Evolutionary conservation across 2,329 filamentous ascomycete genomes (phyloP).

Genomic region (Pestalotiopsis sp.): DNA sequence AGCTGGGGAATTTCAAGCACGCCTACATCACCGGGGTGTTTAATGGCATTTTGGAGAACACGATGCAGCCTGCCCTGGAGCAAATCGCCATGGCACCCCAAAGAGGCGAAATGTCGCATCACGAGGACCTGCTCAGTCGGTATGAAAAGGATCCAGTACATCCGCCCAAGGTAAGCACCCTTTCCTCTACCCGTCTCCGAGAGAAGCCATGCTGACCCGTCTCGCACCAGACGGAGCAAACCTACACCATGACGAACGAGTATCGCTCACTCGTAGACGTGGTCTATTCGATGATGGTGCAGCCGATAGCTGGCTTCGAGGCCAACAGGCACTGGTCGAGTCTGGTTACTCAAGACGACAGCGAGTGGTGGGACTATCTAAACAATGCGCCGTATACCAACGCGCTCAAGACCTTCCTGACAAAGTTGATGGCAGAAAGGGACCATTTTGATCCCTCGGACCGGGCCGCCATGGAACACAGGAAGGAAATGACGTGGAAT

Average conservation of each 20-base stretch:
- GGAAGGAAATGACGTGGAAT: background rate
- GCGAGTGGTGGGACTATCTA: background rate
- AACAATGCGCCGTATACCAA: slow-evolving; percentile 7
- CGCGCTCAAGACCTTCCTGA: slow-evolving; percentile 16
- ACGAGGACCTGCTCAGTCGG: slow-evolving; percentile 21
- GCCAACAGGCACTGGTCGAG: slow-evolving; percentile 13
- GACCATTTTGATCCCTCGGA: background rate
- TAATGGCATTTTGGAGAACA: slow-evolving; percentile 18
- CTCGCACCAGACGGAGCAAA: slow-evolving; percentile 24
- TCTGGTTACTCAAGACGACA: background rate
- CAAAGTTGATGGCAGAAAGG: background rate
- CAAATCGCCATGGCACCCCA: slow-evolving; percentile 30
- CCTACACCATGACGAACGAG: slow-evolving; percentile 34
- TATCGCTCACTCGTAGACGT: slow-evolving; percentile 33
- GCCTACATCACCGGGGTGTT: slow-evolving; percentile 43
- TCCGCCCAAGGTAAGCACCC: slow-evolving; percentile 28
- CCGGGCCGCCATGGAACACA: background rate
- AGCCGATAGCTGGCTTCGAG: slow-evolving; percentile 12
- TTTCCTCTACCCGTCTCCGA: too few relatives aligned
- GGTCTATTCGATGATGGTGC: slow-evolving; percentile 34
- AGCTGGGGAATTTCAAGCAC: slow-evolving; percentile 52
- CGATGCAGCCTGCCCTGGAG: slow-evolving; percentile 2
- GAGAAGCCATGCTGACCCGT: background rate
- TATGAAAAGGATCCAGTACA: slow-evolving; percentile 20
- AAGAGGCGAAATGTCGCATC: slow-evolving; percentile 5